Evolutionary conservation across 2,329 filamentous ascomycete species (phyloP).

Genomic region (Calonectria pseudoturangicola): DNA sequence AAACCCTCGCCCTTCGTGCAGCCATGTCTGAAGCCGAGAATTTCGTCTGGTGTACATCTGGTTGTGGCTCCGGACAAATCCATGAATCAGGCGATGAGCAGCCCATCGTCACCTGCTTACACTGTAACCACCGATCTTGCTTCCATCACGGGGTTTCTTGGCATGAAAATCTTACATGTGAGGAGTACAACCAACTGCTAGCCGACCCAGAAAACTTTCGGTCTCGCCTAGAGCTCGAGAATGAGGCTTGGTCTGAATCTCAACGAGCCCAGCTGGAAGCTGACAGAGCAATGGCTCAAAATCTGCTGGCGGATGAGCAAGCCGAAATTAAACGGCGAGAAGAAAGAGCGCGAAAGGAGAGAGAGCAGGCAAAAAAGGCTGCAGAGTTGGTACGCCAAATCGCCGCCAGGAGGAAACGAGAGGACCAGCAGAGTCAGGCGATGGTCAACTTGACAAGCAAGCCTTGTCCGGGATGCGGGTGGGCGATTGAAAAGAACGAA

Average conservation of each 20-base stretch:
- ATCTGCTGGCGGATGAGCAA: conserved; percentile 57
- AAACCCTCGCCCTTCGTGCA: conserved; percentile 64
- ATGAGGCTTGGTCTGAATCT: conserved; percentile 60
- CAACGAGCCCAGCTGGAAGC: conserved; percentile 69
- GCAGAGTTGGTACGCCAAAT: conserved; percentile 54
- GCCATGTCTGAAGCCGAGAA: conserved; percentile 65
- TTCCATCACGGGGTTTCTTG: conserved; percentile 64
- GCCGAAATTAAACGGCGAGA: conserved; percentile 51
- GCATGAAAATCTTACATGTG: conserved; percentile 65
- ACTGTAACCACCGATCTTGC: conserved; percentile 64
- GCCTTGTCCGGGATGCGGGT: conserved; percentile 62
- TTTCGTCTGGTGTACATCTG: conserved; percentile 73
- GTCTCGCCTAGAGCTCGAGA: conserved; percentile 60
- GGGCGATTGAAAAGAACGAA: conserved; percentile 63
- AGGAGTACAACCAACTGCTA: conserved; percentile 64
- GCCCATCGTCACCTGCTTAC: conserved; percentile 64
- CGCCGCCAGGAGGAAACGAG: conserved; percentile 55
- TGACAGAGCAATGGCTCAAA: conserved; percentile 60
- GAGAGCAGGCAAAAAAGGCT: conserved; percentile 52
- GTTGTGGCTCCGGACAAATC: conserved; percentile 71
- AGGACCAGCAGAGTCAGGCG: conserved; percentile 59
- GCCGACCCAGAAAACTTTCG: conserved; percentile 63
- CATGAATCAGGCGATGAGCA: conserved; percentile 64
- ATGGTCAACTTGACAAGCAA: conserved; percentile 59
- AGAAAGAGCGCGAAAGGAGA: conserved; percentile 49